Percentiles rank a stretch among this genome's conserved stretches.
These are phyloP conservation scores for Collybia sp. DNA, from an alignment of 768 basidiomycete genomes.

Conservation along the genomic window DNA sequence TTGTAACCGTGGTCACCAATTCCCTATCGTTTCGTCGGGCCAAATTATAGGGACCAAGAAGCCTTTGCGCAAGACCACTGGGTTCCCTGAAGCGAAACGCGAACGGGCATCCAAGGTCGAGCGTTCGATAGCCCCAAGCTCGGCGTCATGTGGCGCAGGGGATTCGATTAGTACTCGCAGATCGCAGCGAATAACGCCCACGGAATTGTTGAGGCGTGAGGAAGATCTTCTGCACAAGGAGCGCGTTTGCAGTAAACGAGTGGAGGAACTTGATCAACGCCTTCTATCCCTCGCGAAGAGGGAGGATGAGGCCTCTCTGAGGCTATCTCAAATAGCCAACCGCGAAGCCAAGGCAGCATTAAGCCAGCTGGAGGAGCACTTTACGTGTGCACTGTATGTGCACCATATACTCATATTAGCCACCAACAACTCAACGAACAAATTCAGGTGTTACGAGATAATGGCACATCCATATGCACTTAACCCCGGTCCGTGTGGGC, in stretches of 20 bases:
- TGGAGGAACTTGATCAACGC: constrained; percentile 36
- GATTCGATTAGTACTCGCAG: constrained; percentile 23
- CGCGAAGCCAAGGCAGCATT: constrained; percentile 38
- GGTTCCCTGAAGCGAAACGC: too few relatives aligned
- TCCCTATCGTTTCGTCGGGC: too few relatives aligned
- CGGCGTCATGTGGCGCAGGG: constrained; percentile 9
- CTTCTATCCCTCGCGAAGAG: constrained; percentile 29
- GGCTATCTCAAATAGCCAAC: constrained; percentile 37
- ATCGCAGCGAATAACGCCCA: constrained; percentile 33
- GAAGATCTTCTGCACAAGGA: constrained; percentile 30
- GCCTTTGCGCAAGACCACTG: too few relatives aligned
- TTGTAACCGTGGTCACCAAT: too few relatives aligned
- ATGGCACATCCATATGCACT: constrained; percentile 59
- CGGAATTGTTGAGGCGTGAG: constrained; percentile 34
- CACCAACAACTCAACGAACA: constrained; percentile 1
- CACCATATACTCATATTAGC: background rate
- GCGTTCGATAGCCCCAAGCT: constrained; percentile 3
- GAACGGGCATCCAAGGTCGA: too few relatives aligned
- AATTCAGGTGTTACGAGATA: constrained; percentile 56
- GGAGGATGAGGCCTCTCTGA: constrained; percentile 34
- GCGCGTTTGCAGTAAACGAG: constrained; percentile 30
- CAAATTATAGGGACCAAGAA: too few relatives aligned
- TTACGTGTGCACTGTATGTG: constrained; percentile 60
- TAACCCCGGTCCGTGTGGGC: constrained; percentile 54
- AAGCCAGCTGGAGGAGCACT: constrained; percentile 54